These are phyloP conservation scores for Syncephalis fuscata DNA, from an alignment of 371 early-diverging fungal species.

Conservation along the genomic window DNA sequence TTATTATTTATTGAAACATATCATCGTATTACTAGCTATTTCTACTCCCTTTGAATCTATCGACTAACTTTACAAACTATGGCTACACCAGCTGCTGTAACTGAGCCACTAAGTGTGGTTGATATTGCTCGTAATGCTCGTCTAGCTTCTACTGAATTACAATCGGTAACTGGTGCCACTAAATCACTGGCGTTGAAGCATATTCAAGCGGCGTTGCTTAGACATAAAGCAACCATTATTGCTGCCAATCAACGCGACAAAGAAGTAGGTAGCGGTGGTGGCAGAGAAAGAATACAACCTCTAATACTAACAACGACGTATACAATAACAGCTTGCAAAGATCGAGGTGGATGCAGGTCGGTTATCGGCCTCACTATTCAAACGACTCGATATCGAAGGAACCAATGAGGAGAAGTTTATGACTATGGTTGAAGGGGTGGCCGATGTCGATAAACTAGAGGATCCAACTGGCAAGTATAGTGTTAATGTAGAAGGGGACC, in stretches of 20 bases:
- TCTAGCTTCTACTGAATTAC: slow-evolving; percentile 64
- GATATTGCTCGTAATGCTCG: slow-evolving; percentile 54
- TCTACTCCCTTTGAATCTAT: no score
- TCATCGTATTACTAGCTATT: no score
- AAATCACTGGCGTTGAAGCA: slow-evolving; percentile 60
- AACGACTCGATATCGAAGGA: slow-evolving; percentile 80
- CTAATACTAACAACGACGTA: neutral
- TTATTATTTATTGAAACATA: no score
- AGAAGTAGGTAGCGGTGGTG: slow-evolving; percentile 23
- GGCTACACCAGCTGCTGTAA: no score
- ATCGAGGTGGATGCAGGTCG: slow-evolving; percentile 54
- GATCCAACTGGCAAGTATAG: slow-evolving; percentile 57
- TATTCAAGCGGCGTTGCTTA: slow-evolving; percentile 52
- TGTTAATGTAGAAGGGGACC: no score
- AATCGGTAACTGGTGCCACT: slow-evolving; percentile 50
- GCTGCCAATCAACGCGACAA: slow-evolving; percentile 71
- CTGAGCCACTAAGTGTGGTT: neutral
- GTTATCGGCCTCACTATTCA: slow-evolving; percentile 60
- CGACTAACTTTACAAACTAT: no score
- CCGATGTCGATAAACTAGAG: slow-evolving; percentile 65
- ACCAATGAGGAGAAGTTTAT: slow-evolving; percentile 51
- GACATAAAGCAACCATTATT: slow-evolving; percentile 49
- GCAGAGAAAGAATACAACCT: neutral
- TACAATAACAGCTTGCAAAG: slow-evolving; percentile 25
- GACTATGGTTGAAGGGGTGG: slow-evolving; percentile 72